phyloP scores from a whole-genome alignment of 2,329 filamentous ascomycete species.

The Bertia moriformis region DNA sequence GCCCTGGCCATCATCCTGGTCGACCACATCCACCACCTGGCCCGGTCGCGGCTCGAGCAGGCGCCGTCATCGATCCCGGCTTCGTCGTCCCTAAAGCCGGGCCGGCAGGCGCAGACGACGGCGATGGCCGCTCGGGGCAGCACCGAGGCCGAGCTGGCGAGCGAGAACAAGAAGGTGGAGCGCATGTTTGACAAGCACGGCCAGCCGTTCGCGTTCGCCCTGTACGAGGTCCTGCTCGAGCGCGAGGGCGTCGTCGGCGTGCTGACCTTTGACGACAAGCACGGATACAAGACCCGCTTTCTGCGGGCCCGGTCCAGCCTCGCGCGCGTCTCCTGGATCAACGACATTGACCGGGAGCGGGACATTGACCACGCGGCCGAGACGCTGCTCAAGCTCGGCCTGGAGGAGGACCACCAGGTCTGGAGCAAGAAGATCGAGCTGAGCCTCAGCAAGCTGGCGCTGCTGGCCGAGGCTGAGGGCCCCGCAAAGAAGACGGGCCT shows the following conservation, averaged over 20 bases:
- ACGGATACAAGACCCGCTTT: constrained; percentile 62
- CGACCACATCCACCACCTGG: constrained; percentile 30
- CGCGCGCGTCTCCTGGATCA: constrained; percentile 82
- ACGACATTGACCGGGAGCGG: constrained; percentile 66
- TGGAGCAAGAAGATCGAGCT: constrained; percentile 93
- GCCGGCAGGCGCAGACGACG: constrained; percentile 16
- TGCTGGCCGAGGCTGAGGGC: constrained; percentile 45
- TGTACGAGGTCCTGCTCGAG: constrained; percentile 65
- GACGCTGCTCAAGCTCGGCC: constrained; percentile 56
- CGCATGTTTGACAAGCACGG: constrained; percentile 49
- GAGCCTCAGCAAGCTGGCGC: constrained; percentile 71
- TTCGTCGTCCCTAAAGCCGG: no score
- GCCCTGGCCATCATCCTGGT: constrained; percentile 41
- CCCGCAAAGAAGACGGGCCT: constrained; percentile 1
- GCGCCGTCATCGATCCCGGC: no score
- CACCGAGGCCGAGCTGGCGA: constrained; percentile 22
- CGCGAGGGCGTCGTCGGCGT: constrained; percentile 52
- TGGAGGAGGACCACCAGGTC: constrained; percentile 59
- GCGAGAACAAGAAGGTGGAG: constrained; percentile 31
- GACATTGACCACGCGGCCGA: constrained; percentile 62
- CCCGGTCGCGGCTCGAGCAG: constrained; percentile 15
- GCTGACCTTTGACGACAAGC: constrained; percentile 58
- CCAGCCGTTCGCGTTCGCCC: constrained; percentile 56
- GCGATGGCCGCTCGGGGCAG: constrained; percentile 21
- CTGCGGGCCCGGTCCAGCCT: constrained; percentile 58